Base-by-base conservation (phyloP, 441 rosid genomes). In the Pelargonium exstipulatum region DNA sequence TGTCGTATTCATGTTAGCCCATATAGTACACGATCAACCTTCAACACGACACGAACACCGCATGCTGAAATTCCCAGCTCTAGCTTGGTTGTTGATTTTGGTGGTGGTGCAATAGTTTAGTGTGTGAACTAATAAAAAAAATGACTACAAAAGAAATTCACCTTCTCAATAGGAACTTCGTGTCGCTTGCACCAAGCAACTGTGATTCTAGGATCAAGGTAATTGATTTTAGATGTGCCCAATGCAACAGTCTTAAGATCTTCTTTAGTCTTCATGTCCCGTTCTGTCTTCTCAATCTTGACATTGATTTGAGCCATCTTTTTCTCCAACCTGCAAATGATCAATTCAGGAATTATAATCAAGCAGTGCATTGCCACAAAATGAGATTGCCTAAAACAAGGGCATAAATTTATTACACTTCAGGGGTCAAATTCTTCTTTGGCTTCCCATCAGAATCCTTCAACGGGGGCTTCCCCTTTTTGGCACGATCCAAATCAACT, bases 171-270 rank as follows among this genome's bases (percentile, higher is more conserved):
- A 61, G 98, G 98, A 73, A 95, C 99, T 53, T 95, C 99, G 3
- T 89, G 96, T 37, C 98, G 81, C 80, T 95, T 95, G 87, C 99
- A 95, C 99, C 98, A 95, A 1, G 99, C 96, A n/a, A 95, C 98
- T 22, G 90, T 86, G 73, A 95, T 95, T 85, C 98, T 85, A 64
- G 99, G 99, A 81, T 95, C 99, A 61, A 92, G 91, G 76, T 95
- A 95, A 67, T 95, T 95, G 78, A 95, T 92, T 78, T 95, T 95
- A 71, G 99, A 92, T 2, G 99, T 95, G 68, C 99, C 99, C 65
- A 95, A 74, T 16, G 99, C 99, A 14, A 95, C 93, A 2, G 93
- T 88, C 83, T 95, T 95, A 69, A 92, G 81, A 82, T 92, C 99
- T 69, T 95, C 99, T 66, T 91, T 95, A 26, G 92, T 87, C 79